phyloP scores from a whole-genome alignment of 768 basidiomycete species.

The Boletellus emodensis region DNA sequence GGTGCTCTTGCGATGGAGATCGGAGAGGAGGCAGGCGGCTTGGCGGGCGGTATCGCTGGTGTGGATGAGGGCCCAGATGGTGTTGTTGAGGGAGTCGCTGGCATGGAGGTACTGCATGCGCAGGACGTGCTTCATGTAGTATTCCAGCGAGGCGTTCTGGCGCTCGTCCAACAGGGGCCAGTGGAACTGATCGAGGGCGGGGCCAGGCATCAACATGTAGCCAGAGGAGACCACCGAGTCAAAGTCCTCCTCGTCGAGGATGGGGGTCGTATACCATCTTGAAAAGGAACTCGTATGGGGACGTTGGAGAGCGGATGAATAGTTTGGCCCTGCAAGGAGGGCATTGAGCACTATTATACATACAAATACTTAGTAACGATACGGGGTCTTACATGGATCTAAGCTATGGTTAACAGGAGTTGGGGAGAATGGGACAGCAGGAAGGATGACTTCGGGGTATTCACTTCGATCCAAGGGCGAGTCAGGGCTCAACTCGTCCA shows the following conservation, averaged over 20 bases:
- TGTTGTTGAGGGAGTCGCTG: constrained; percentile 40
- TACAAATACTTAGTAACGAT: constrained; percentile 64
- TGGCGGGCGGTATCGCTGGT: constrained; percentile 45
- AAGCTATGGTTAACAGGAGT: constrained; percentile 48
- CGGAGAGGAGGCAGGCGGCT: constrained; percentile 60
- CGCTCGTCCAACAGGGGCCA: constrained; percentile 12
- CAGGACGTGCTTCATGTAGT: constrained; percentile 63
- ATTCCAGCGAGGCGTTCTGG: constrained; percentile 23
- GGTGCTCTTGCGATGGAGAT: constrained; percentile 44
- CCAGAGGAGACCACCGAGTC: constrained; percentile 21
- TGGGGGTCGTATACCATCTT: constrained; percentile 9
- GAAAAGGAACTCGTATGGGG: constrained; percentile 30
- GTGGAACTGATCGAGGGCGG: constrained; percentile 8
- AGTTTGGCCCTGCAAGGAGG: constrained; percentile 48
- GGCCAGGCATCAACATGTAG: constrained; percentile 8
- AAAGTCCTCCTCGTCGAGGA: constrained; percentile 16
- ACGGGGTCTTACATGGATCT: constrained; percentile 72
- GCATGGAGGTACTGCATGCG: constrained; percentile 68
- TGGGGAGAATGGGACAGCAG: constrained; percentile 28
- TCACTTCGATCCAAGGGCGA: constrained; percentile 30
- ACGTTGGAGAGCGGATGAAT: constrained; percentile 24
- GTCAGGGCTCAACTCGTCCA: constrained; percentile 32
- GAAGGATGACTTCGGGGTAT: constrained; percentile 30
- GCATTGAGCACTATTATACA: constrained; percentile 65
- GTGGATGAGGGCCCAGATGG: constrained; percentile 53